Percentiles rank a stretch among this genome's conserved stretches.
Evolutionary conservation across 163 green algal species (phyloP).

Genomic region (Trebouxiophyceae sp.): DNA sequence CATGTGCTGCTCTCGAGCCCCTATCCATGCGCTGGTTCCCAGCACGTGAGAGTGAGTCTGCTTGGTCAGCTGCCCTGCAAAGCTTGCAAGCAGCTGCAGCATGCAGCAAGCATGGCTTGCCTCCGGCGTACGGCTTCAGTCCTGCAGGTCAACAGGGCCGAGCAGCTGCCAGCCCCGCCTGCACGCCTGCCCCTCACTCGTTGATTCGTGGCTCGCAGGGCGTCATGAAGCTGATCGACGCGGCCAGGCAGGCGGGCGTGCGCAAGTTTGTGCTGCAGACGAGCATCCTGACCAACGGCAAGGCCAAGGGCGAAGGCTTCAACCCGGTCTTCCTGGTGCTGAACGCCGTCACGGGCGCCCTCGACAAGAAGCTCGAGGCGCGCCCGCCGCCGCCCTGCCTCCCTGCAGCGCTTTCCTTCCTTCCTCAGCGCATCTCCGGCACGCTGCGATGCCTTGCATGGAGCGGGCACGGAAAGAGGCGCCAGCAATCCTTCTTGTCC

Average conservation of each 20-base stretch:
- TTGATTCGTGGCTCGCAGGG: conserved; percentile 53
- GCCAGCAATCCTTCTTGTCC: too few relatives aligned
- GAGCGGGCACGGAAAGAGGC: too few relatives aligned
- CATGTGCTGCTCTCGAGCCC: too few relatives aligned
- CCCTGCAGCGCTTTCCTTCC: too few relatives aligned
- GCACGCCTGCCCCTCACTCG: not conserved
- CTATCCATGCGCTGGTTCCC: too few relatives aligned
- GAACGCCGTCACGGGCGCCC: conserved; percentile 49
- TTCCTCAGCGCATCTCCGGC: too few relatives aligned
- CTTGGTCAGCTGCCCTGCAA: too few relatives aligned
- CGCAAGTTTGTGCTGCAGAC: conserved; percentile 80
- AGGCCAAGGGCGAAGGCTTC: conserved; percentile 28
- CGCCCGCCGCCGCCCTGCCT: too few relatives aligned
- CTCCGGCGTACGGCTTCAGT: not conserved
- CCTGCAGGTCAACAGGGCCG: not conserved
- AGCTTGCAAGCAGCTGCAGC: too few relatives aligned
- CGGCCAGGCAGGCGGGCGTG: conserved; percentile 43
- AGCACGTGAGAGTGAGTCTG: too few relatives aligned
- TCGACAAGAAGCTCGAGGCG: conserved; percentile 46
- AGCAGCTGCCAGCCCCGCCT: not conserved
- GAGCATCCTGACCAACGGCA: conserved; percentile 60
- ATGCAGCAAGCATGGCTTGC: too few relatives aligned
- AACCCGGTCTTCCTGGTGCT: conserved; percentile 64
- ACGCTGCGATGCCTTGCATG: too few relatives aligned
- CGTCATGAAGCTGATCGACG: conserved; percentile 53